Evolutionary conservation across 1,284 basidiomycete species (phyloP).

Genomic region (Porogramme epimiltina): DNA sequence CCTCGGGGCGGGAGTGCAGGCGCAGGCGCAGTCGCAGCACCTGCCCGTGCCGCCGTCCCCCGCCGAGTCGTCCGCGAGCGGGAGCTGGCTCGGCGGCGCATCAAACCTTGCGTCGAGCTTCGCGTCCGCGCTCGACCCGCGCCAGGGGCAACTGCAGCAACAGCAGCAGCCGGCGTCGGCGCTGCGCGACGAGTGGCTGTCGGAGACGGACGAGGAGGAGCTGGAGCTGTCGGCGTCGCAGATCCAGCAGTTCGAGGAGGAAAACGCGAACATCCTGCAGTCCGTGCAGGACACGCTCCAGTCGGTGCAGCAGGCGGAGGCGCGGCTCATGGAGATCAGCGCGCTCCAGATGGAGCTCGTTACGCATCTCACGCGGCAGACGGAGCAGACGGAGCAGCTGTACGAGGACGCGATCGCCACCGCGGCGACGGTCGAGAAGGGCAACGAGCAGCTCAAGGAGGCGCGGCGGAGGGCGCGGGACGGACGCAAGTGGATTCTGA

Average conservation of each 20-base stretch:
- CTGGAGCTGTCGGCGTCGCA: conserved; percentile 80
- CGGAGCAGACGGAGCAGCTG: conserved; percentile 86
- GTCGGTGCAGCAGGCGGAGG: conserved; percentile 87
- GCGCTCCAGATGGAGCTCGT: conserved; percentile 88
- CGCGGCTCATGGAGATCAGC: conserved; percentile 87
- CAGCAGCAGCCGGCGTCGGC: background rate
- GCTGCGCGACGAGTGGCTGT: conserved; percentile 46
- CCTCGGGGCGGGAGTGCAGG: conserved; percentile 32
- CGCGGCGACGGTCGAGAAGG: conserved; percentile 81
- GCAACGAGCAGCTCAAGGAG: conserved; percentile 84
- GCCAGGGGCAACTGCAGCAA: conserved; percentile 20
- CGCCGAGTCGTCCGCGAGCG: conserved; percentile 29
- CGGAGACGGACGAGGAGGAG: conserved; percentile 64
- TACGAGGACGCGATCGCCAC: conserved; percentile 89
- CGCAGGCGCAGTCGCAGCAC: background rate
- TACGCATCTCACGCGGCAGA: conserved; percentile 82
- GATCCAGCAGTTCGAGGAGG: conserved; percentile 88
- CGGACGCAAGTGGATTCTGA: conserved; percentile 78
- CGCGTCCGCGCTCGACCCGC: conserved; percentile 23
- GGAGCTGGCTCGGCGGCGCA: conserved; percentile 67
- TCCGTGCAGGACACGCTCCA: conserved; percentile 82
- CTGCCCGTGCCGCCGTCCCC: conserved; percentile 25
- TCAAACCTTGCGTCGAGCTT: conserved; percentile 58
- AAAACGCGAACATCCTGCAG: conserved; percentile 84
- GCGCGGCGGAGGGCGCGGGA: conserved; percentile 82